Base-by-base conservation (phyloP, 306 rosid genomes). In the Quercus mongolica region DNA sequence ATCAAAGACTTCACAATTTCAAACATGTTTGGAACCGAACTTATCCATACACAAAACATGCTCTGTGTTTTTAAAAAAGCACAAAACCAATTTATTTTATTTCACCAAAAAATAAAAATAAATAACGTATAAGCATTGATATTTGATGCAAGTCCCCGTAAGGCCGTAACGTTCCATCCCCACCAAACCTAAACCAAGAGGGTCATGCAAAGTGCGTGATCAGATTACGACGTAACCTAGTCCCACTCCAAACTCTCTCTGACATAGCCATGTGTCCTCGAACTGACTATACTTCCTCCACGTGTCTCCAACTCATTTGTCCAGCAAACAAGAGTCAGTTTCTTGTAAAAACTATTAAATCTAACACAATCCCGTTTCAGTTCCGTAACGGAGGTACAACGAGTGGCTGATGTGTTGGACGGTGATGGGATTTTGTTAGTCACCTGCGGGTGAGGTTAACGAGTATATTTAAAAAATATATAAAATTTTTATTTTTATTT, bases 161-260 rank as follows among this genome's bases (percentile, higher is more conserved):
- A 67, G 17, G 11, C 79, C 76, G 41, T 73, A 77, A 67, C 70
- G 85, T 23, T 73, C 79, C 76, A 67, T 78, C 72, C 69, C 57
- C 26, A 73, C 67, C 79, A 10, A 78, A 78, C 79, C 72, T 0
- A 41, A 41, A 2, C 46, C 12, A 41, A 41, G 12, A 73, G n/a
- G 5, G 26, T 63, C 82, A 77, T 75, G 72, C 79, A 73, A 31
- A 23, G 12, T 63, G 81, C 64, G 79, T 82, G 79, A 74, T 46
- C 75, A 20, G 81, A 64, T 72, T 72, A 41, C 5, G 71, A 77
- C 78, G 79, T 41, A n/a, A 41, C 81, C 65, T 38, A 76, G 9
- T 2, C 46, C 12, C 51, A 44, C 2, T 49, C 54, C 6, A 28
- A 63, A 41, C 46, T 41, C 46, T 41, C 46, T 41, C 46, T 41